Evolutionary conservation across 1,284 basidiomycete species (phyloP).

Genomic region (Afroboletus lepidellus): DNA sequence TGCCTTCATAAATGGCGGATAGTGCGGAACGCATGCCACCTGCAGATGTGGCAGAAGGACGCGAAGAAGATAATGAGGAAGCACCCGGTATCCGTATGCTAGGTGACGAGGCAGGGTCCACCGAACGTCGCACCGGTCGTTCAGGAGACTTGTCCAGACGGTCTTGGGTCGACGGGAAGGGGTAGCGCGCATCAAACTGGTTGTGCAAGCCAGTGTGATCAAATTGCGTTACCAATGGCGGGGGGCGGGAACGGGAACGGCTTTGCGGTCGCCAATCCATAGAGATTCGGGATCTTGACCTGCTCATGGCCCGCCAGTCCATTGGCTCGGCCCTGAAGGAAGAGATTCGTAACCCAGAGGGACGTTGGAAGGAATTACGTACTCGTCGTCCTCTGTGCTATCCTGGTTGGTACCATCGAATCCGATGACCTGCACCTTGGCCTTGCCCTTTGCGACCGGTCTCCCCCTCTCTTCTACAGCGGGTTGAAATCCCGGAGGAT

Average conservation of each 20-base stretch:
- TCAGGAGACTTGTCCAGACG: conserved; percentile 31
- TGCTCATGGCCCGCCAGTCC: conserved; percentile 93
- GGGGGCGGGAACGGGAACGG: conserved; percentile 71
- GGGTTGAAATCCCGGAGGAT: conserved; percentile 9
- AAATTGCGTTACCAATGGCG: conserved; percentile 46
- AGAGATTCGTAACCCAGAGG: conserved; percentile 20
- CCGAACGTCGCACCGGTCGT: conserved; percentile 25
- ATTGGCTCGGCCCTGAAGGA: conserved; percentile 58
- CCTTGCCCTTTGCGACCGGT: conserved; percentile 73
- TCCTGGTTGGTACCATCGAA: conserved; percentile 77
- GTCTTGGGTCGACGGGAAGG: conserved; percentile 37
- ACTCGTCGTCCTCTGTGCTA: conserved; percentile 70
- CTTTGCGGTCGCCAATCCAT: conserved; percentile 80
- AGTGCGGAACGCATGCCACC: conserved; percentile 40
- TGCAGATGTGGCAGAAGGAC: conserved; percentile 47
- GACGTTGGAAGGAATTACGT: conserved; percentile 43
- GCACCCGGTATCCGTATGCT: conserved; percentile 52
- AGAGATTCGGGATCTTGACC: conserved; percentile 88
- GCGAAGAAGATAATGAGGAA: conserved; percentile 47
- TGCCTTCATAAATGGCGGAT: conserved; percentile 58
- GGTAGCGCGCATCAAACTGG: conserved; percentile 43
- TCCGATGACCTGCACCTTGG: conserved; percentile 69
- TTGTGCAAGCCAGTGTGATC: conserved; percentile 42
- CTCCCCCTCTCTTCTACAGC: conserved; percentile 59
- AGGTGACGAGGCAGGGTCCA: conserved; percentile 34